Conservation (phyloP, 768 basidiomycete genomes). For the Grammothele lineata region DNA sequence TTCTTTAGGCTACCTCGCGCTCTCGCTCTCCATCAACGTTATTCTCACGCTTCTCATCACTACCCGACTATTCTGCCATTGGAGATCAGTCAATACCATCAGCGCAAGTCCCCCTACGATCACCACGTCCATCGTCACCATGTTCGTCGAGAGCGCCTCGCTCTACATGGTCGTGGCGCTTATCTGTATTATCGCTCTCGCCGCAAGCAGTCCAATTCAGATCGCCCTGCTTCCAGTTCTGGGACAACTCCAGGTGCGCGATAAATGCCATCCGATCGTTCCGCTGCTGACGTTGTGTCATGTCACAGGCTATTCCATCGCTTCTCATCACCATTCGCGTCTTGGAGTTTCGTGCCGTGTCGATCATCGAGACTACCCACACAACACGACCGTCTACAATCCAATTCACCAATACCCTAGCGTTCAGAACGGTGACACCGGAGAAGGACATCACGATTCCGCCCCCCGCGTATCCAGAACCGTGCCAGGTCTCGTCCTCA, state of each 20-base stretch:
- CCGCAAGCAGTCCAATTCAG: conserved; percentile 16
- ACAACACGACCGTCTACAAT: neutral
- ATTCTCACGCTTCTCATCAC: conserved; percentile 18
- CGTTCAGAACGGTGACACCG: neutral
- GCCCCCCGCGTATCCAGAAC: neutral
- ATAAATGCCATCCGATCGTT: too few relatives aligned
- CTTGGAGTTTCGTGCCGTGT: conserved; percentile 12
- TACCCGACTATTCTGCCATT: conserved; percentile 7
- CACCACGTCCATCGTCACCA: conserved; percentile 9
- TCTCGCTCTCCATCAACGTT: conserved; percentile 18
- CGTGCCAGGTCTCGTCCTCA: too few relatives aligned
- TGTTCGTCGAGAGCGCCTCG: conserved; percentile 21
- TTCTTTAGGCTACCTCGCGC: conserved; percentile 18
- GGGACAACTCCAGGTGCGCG: conserved; percentile 23
- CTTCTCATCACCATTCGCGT: conserved; percentile 19
- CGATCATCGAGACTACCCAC: conserved; percentile 1
- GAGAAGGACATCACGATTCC: neutral
- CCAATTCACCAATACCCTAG: neutral
- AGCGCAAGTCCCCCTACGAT: neutral
- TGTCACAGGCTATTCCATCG: conserved; percentile 18
- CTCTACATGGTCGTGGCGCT: conserved; percentile 18
- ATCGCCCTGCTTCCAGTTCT: conserved; percentile 21
- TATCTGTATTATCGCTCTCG: conserved; percentile 17
- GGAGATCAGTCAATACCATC: neutral
- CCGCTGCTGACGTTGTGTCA: neutral